Conservation (phyloP, 306 rosid species). For the Oxytropis ochrocephala region DNA sequence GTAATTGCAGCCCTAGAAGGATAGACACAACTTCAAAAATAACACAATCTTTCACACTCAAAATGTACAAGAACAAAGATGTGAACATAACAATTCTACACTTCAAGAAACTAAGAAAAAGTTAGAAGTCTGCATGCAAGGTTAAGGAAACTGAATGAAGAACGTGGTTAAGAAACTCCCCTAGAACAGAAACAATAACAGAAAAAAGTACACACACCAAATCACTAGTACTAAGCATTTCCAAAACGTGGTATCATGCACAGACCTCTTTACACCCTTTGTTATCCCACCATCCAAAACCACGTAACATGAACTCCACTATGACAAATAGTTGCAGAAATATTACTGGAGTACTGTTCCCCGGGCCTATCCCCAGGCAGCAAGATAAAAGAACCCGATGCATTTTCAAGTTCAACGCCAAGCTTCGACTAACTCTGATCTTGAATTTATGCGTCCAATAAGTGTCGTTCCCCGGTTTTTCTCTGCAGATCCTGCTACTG, state of each 20-base stretch:
- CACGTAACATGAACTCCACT: neutral
- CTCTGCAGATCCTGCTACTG: conserved; percentile 36
- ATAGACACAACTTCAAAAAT: neutral
- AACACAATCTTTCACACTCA: neutral
- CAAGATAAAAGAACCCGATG: conserved; percentile 1
- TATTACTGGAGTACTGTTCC: neutral
- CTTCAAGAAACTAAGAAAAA: conserved; percentile 5
- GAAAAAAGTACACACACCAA: conserved; percentile 35
- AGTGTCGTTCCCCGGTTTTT: conserved; percentile 51
- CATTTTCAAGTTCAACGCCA: conserved; percentile 65
- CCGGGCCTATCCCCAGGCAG: neutral
- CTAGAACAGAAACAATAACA: conserved; percentile 24
- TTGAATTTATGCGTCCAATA: conserved; percentile 59
- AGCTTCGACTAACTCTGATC: conserved; percentile 75
- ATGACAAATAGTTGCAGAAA: conserved; percentile 1
- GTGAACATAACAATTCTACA: conserved; percentile 19
- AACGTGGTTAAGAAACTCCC: conserved; percentile 26
- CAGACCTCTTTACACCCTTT: conserved; percentile 21
- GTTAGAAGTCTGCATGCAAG: conserved; percentile 33
- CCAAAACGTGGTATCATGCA: conserved; percentile 23
- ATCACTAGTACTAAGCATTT: conserved; percentile 18
- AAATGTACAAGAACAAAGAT: neutral
- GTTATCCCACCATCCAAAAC: neutral
- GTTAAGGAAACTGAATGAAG: conserved; percentile 28
- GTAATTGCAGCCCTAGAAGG: neutral